Percentiles rank a stretch among this genome's conserved stretches.
Evolutionary conservation across 768 basidiomycete species (phyloP).

Genomic region (Amanita subjunquillea): DNA sequence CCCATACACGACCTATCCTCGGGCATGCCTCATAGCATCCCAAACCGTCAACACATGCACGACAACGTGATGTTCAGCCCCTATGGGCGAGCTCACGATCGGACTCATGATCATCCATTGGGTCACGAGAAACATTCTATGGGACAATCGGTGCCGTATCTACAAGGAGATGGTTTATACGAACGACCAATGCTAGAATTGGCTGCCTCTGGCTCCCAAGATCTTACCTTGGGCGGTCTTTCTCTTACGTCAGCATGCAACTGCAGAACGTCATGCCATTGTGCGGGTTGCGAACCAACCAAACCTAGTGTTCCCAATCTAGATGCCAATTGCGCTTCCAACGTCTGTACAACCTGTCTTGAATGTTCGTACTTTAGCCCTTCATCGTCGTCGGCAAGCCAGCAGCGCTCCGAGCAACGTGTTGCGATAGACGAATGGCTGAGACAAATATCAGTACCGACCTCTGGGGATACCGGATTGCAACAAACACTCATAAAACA

Average conservation of each 20-base stretch:
- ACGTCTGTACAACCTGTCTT: slow-evolving; percentile 36
- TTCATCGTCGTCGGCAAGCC: slow-evolving; percentile 27
- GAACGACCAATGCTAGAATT: slow-evolving; percentile 23
- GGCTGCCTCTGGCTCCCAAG: slow-evolving; percentile 14
- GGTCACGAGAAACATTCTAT: slow-evolving; percentile 5
- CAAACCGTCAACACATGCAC: slow-evolving; percentile 29
- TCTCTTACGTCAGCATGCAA: slow-evolving; percentile 39
- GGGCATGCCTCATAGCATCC: slow-evolving; percentile 28
- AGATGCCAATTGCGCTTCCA: slow-evolving; percentile 25
- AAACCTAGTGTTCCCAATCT: slow-evolving; percentile 23
- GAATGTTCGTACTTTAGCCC: slow-evolving; percentile 49
- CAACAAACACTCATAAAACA: neutral
- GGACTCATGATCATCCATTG: slow-evolving; percentile 19
- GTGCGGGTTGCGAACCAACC: slow-evolving; percentile 51
- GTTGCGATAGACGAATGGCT: slow-evolving; percentile 57
- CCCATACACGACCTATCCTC: slow-evolving; percentile 40
- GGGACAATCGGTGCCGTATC: slow-evolving; percentile 16
- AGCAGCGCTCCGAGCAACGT: slow-evolving; percentile 27
- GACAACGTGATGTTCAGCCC: slow-evolving; percentile 51
- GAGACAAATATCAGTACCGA: slow-evolving; percentile 31
- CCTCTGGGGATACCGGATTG: neutral
- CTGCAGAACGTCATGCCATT: slow-evolving; percentile 54
- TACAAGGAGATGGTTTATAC: slow-evolving; percentile 15
- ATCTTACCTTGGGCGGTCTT: neutral
- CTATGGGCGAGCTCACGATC: slow-evolving; percentile 58